Evolutionary conservation across 331 rosid species (phyloP).

Genomic region (Cydonia oblonga): DNA sequence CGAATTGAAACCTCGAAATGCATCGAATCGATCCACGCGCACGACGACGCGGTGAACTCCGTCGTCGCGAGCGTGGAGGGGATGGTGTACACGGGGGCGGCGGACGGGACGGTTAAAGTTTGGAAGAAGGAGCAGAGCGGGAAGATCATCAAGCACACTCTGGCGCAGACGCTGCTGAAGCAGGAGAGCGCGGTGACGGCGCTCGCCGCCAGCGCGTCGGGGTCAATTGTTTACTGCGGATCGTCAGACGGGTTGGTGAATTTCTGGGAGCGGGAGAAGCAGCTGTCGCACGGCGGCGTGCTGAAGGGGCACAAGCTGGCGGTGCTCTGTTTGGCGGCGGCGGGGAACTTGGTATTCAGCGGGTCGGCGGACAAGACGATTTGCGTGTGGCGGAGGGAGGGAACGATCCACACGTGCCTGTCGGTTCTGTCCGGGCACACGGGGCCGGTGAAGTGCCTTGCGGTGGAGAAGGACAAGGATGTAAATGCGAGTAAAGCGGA

Average conservation of each 20-base stretch:
- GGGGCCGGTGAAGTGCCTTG: constrained; percentile 80
- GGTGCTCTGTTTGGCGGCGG: constrained; percentile 56
- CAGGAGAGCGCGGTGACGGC: constrained; percentile 83
- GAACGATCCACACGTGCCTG: constrained; percentile 54
- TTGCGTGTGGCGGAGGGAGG: constrained; percentile 71
- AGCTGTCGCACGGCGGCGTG: constrained; percentile 49
- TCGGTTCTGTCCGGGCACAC: constrained; percentile 71
- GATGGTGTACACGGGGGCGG: constrained; percentile 56
- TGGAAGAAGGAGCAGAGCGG: constrained; percentile 45
- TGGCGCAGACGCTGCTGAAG: constrained; percentile 43
- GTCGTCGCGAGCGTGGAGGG: constrained; percentile 44
- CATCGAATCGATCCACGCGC: constrained; percentile 53
- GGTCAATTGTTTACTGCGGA: constrained; percentile 51
- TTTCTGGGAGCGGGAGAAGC: constrained; percentile 55
- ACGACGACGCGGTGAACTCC: constrained; percentile 70
- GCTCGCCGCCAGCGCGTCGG: constrained; percentile 32
- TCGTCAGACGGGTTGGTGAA: constrained; percentile 72
- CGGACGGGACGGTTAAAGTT: constrained; percentile 74
- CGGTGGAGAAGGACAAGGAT: constrained; percentile 45
- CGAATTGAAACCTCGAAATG: constrained; percentile 55
- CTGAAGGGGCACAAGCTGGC: constrained; percentile 72
- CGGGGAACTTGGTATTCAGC: constrained; percentile 49
- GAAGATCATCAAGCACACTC: constrained; percentile 37
- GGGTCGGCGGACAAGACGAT: constrained; percentile 84
- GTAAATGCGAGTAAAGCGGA: background rate